Conservation (phyloP, 306 rosid genomes). For the Quercus parvula region DNA sequence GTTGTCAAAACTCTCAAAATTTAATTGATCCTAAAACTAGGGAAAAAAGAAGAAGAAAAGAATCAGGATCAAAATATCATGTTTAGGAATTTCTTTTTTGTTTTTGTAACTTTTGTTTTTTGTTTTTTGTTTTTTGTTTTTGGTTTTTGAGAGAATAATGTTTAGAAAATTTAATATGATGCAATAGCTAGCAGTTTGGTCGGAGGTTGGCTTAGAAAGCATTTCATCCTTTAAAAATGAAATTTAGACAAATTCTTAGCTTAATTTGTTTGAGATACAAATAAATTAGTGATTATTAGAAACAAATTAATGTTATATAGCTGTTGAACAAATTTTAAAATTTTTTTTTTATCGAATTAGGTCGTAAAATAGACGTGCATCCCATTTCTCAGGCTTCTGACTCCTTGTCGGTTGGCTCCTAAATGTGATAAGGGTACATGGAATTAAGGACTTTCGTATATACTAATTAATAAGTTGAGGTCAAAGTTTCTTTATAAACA, state of each 20-base stretch:
- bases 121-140: too few species aligned
- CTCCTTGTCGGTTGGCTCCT: slow-evolving; percentile 18
- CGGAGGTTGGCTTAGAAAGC: slow-evolving; percentile 27
- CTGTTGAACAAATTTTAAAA: not conserved
- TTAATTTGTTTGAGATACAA: not conserved
- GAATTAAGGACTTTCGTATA: not conserved
- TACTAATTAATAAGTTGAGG: slow-evolving; percentile 7
- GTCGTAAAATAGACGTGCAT: slow-evolving; percentile 51
- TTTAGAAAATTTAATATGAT: slow-evolving; percentile 28
- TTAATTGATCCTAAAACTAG: not conserved
- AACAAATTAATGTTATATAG: not conserved
- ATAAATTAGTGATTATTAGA: not conserved
- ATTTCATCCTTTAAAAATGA: not conserved
- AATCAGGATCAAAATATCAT: not conserved
- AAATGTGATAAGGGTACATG: slow-evolving; percentile 10
- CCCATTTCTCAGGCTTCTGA: slow-evolving; percentile 31
- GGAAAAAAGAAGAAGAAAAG: not conserved
- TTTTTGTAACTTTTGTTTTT: too few species aligned
- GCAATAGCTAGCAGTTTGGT: slow-evolving; percentile 32
- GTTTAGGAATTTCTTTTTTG: too few species aligned
- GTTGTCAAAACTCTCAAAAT: not conserved
- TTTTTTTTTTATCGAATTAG: too few species aligned
- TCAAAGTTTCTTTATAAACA: slow-evolving; percentile 5
- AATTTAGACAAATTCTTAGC: slow-evolving; percentile 1
- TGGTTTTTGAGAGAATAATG: not conserved